Base-by-base conservation (phyloP, 768 basidiomycete species). In the Lactarius trivialis region DNA sequence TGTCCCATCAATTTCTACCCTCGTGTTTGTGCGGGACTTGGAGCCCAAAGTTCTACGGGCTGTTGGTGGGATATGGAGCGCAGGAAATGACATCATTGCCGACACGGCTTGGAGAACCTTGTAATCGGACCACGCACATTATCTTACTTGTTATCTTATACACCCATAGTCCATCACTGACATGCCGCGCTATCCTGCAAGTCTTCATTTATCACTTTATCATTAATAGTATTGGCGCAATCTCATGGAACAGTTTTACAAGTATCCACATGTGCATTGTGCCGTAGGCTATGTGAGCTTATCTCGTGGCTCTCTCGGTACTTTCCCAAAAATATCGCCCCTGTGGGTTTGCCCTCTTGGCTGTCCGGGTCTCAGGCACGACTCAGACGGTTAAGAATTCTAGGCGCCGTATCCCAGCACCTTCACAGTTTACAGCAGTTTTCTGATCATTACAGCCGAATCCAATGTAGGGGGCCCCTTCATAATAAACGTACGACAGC, bases 1-100 rank as follows among this genome's bases (percentile, higher is more conserved):
- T 67, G 81, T 78, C 63, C 79, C 82, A 6, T 77, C 77, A 1
- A 73, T 86, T 32, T 67, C 67, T 9, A 76, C 76, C 24, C 77
- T 85, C 7, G 74, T 87, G n/a, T 87, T 86, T 65, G 84, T 87
- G 54, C 76, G 80, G 60, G 79, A 86, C 39, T 83, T 85, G 68
- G 84, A 86, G 62, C 76, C 83, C 67, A 84, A 76, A 21, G 78
- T 82, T 33, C 76, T 80, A 48, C 76, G 72, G 26, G 73, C 72
- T 12, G 68, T 55, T 1, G 63, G 66, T 19, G 75, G 74, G 28
- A 48, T 68, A 7, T 74, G 73, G 54, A 28, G 39, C 21, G 39
- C 73, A 37, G 72, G 77, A 37, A 55, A 43, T n/a, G 71, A 72
- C 12, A 64, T 51, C 30, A 30, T 24, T 9, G 61, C 65, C 15